Percentiles rank a stretch among this genome's conserved stretches.
Evolutionary conservation across 768 basidiomycete genomes (phyloP).

Genomic region (Fomitopsis pulvina): DNA sequence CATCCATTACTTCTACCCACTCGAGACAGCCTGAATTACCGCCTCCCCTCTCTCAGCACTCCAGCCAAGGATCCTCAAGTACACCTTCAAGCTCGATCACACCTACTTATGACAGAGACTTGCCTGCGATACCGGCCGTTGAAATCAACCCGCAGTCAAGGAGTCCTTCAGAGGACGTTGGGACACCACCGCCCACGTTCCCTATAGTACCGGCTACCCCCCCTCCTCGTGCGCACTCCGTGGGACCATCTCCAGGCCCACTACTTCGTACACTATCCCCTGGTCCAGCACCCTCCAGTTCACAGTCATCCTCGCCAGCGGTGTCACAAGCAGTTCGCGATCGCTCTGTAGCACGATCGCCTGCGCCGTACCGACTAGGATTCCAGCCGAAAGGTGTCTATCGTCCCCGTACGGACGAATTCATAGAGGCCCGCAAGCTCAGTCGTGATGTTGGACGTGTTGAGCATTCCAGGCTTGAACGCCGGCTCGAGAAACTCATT

Average conservation of each 20-base stretch:
- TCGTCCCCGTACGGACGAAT: slow-evolving; percentile 77
- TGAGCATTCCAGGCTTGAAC: slow-evolving; percentile 78
- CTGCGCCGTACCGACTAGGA: slow-evolving; percentile 77
- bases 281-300: background rate
- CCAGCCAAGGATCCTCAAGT: slow-evolving; percentile 14
- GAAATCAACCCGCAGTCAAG: slow-evolving; percentile 11
- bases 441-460: slow-evolving; percentile 46
- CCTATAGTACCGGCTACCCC: slow-evolving; percentile 12
- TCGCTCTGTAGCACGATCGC: slow-evolving; percentile 15
- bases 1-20: slow-evolving; percentile 12
- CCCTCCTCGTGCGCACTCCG: slow-evolving; percentile 6
- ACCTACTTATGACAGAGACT: slow-evolving; percentile 13
- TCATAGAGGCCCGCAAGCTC: slow-evolving; percentile 39
- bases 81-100: slow-evolving; percentile 13
- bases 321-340: slow-evolving; percentile 19
- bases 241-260: slow-evolving; percentile 4
- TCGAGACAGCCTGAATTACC: slow-evolving; percentile 14
- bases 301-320: background rate
- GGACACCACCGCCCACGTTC: slow-evolving; percentile 1
- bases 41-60: slow-evolving; percentile 4
- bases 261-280: background rate
- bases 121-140: slow-evolving; percentile 19
- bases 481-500: slow-evolving; percentile 85
- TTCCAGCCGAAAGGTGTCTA: slow-evolving; percentile 92
- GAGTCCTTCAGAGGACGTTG: slow-evolving; percentile 9